Base-by-base conservation (phyloP, 1,139 yeast genomes). In the Saccharomyces hybrid region DNA sequence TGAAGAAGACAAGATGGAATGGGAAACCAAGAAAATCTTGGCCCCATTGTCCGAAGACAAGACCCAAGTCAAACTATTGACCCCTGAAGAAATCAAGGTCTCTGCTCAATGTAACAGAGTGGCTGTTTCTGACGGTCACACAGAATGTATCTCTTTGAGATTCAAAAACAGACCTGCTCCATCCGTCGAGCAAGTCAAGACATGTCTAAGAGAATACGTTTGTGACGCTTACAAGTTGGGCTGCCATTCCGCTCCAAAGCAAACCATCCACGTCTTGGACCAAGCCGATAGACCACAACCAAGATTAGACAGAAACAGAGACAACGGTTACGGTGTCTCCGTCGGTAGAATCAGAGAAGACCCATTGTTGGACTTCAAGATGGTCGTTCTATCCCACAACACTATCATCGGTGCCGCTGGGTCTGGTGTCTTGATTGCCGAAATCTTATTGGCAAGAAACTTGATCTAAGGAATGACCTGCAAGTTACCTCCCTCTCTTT, bases 351-450 rank as follows among this genome's bases (percentile, higher is more conserved):
- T 93, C 55, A 85, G 99, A 76, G 88, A 83, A 62, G 99, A 93
- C 69, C 89, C 96, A 16, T 89, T 93, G 11, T 79, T 93, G 65
- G 99, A 95, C 71, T 83, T 82, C 76, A 95, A 93, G 76, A 93
- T 93, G 91, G 96, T 93, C 56, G 95, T 90, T 31, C 78, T 93
- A 62, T 90, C 97, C 27, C 99, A 93, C 74, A 93, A 93, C 78
- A 93, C 99, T 55, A 82, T 93, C 64, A 88, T 93, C 63, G 99
- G 99, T 67, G 99, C 99, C 65, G 99, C 99, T 31, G 99, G 99
- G 68, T 88, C 98, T 13, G 99, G 99, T 71, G 79, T 93, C 58
- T 82, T 93, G 71, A 93, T 95, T 72, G 99, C 96, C 51, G 99
- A 93, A 75, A 78, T 89, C 57, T 79, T 93, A 65, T 74, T 80